A percentile compares a stretch with the other conserved stretches of the same genome.
Conservation (phyloP, 2,329 filamentous ascomycete genomes). For the Didymella pomorum region DNA sequence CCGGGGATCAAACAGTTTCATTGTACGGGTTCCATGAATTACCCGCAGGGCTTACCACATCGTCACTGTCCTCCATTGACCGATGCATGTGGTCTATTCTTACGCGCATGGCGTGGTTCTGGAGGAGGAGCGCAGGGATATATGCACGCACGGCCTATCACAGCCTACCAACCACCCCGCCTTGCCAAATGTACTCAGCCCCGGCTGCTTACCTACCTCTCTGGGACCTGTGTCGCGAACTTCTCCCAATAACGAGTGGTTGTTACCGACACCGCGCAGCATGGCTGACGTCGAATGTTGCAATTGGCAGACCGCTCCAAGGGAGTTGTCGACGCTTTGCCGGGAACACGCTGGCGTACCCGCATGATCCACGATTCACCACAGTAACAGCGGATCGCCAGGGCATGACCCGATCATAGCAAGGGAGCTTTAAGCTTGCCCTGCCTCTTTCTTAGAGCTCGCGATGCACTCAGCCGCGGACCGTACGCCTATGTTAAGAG, state of each 20-base stretch:
- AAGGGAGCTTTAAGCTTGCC: slow-evolving; percentile 30
- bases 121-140: slow-evolving; percentile 22
- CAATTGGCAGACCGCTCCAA: slow-evolving; percentile 16
- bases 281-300: slow-evolving; percentile 21
- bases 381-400: slow-evolving; percentile 31
- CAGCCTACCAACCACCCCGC: slow-evolving; percentile 25
- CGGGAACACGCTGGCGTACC: slow-evolving; percentile 23
- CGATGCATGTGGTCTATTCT: slow-evolving; percentile 31
- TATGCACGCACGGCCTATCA: slow-evolving; percentile 26
- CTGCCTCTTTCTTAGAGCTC: slow-evolving; percentile 25
- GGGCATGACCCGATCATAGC: slow-evolving; percentile 27
- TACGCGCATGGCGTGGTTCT: slow-evolving; percentile 17
- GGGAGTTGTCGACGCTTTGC: slow-evolving; percentile 18
- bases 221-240: slow-evolving; percentile 13
- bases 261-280: slow-evolving; percentile 18
- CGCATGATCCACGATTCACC: slow-evolving; percentile 28
- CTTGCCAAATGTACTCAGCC: slow-evolving; percentile 36
- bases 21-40: slow-evolving; percentile 18
- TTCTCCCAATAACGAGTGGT: slow-evolving; percentile 16
- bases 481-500: slow-evolving; percentile 19
- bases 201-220: slow-evolving; percentile 29
- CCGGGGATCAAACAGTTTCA: slow-evolving; percentile 14
- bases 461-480: slow-evolving; percentile 27
- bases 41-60: slow-evolving; percentile 22
- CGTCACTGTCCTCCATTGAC: slow-evolving; percentile 27